Evolutionary conservation across 495 filamentous ascomycete genomes (phyloP), one percentile per base, ranked within the genome.

Genomic region (Neurospora intermedia): DNA sequence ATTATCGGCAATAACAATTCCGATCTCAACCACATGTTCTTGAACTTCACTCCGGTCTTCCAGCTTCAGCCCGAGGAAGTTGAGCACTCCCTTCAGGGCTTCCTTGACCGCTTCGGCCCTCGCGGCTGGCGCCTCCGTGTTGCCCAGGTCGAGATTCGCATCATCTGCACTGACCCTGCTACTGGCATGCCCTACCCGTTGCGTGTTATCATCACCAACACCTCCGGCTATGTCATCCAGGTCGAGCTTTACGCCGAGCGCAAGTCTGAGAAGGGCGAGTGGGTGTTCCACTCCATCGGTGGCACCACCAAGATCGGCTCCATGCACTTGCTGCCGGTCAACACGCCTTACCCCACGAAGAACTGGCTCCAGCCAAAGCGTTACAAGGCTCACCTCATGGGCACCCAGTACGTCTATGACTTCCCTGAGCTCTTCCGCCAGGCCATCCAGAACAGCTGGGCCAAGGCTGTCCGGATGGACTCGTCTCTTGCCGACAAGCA

Each of bases 401-500:
- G 96, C 76, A 99, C 96, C 20, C 96, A 99, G 81, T 99, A 97
- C 76, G 96, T 97, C 73, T 99, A 99, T 81, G 96, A 99, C 85
- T 99, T 99, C 92, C 96, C 96, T 9, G 96, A 99, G 86, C 91
- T 99, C 42, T 99, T 99, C 92, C 88, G 96, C 79, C 96, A 98
- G 82, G 95, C 96, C 48, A 92, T 97, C 83, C 94, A 98, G 84
- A 98, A 97, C 85, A 93, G 89, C 86, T 99, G 96, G 96, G 84
- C 85, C 76, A 89, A 89, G 80, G 87, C 88, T 71, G 87, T 91
- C 54, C 86, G 87, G 76, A 91, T 90, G 80, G 88, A 94, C 72
- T 85, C 92, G 5, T 84, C 87, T 43, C 82, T 98, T 69, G 87
- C 88, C 40, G 91, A 93, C 46, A 93, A 93, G 86, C 91, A 95